phyloP scores from a whole-genome alignment of 208 protist species.

The Ichthyophonus hoferi region DNA sequence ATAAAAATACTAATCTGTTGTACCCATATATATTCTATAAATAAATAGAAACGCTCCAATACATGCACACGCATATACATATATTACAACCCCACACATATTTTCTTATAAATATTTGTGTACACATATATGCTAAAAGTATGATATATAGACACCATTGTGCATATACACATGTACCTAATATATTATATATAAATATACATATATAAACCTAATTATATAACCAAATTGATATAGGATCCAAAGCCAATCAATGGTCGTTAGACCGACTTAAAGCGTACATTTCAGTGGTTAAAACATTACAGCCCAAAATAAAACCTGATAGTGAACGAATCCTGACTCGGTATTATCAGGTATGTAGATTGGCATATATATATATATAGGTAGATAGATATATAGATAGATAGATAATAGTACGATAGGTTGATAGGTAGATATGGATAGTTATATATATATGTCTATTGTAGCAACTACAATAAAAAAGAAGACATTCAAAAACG shows the following conservation, averaged over 20 bases:
- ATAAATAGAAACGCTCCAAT: neutral
- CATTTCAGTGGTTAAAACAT: slow-evolving; percentile 39
- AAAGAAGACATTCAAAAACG: no score
- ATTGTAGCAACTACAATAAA: no score
- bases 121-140: neutral
- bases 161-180: neutral
- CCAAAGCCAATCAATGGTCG: neutral
- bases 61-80: neutral
- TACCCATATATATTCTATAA: no score
- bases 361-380: neutral
- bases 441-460: no score
- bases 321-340: slow-evolving; percentile 32
- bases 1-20: no score
- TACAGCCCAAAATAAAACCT: slow-evolving; percentile 44
- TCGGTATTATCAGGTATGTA: slow-evolving; percentile 34
- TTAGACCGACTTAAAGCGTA: slow-evolving; percentile 39
- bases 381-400: no score
- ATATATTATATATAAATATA: neutral
- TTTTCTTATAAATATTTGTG: neutral
- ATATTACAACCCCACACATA: neutral
- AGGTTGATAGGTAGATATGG: no score
- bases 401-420: no score
- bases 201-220: neutral
- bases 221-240: neutral
- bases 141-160: neutral